Base-by-base conservation (phyloP, 371 early-diverging fungal genomes). In the Mucor circinelloides region DNA sequence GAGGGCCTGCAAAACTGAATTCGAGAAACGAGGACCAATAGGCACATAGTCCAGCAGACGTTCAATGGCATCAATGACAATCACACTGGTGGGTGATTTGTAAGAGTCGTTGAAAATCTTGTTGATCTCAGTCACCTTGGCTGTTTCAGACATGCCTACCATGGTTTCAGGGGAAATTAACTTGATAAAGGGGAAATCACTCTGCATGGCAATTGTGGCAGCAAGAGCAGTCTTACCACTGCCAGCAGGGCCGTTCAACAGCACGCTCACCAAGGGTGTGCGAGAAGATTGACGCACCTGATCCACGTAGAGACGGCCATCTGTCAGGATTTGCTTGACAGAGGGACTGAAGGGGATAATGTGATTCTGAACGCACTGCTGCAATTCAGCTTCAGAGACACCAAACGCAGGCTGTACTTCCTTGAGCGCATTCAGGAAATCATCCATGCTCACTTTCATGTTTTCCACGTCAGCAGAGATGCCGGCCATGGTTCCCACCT, bases 371-470 rank as follows among this genome's bases (percentile, higher is more conserved):
- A 94, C 89, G 68, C 95, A 96, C 48, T 87, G 87, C 64, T 91
- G 83, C 32, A 99, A 85, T 73, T 99, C 99, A 17, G 91, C 87
- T 66, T 99, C 99, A 40, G 95, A 89, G 1, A 97, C 93, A 80
- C 99, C 99, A 85, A 99, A 99, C 2, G 99, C 93, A 3, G 99
- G 97, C 12, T 92, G 91, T 5, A 99, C 98, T 88, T 99, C 99
- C 2, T 96, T 92, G 17, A 99, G 80, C 1, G 99, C 99, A 23
- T 87, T 85, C 56, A 97, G 68, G 80, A 99, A 99, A 77, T 99
- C 99, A 13, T 91, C 90, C 72, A 95, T 88, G 52, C 85, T 85
- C 9, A 99, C 91, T 78, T 92, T 94, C 84, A 99, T 92, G 48
- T 93, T 83, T 15, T 95, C 94, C 15, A 92, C 85, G 70, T 97